phyloP scores from a whole-genome alignment of 2,329 filamentous ascomycete species.

The Fusarium sublunatum region DNA sequence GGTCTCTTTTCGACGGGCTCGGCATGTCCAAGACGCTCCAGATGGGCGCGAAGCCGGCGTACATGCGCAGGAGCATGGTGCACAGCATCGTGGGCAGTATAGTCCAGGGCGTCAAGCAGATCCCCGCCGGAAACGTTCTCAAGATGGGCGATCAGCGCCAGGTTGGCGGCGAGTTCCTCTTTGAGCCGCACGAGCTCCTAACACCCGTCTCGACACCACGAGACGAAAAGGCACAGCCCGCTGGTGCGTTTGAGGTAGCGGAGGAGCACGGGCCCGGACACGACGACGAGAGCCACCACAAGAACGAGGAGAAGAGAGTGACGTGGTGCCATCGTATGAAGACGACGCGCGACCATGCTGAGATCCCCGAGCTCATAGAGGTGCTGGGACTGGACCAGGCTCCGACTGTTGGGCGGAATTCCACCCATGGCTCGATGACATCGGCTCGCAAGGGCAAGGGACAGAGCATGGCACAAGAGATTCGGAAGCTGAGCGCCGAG shows the following conservation, averaged over 20 bases:
- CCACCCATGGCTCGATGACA: conserved; percentile 50
- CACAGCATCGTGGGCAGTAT: conserved; percentile 64
- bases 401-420: conserved; percentile 15
- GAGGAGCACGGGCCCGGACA: conserved; percentile 7
- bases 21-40: conserved; percentile 75
- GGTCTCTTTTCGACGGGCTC: conserved; percentile 72
- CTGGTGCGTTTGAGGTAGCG: conserved; percentile 37
- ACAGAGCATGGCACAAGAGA: conserved; percentile 61
- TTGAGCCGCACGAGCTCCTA: conserved; percentile 65
- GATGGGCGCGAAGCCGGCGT: conserved; percentile 70
- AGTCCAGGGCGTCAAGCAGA: conserved; percentile 68
- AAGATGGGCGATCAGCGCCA: conserved; percentile 75
- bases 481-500: conserved; percentile 57
- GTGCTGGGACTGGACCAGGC: conserved; percentile 66
- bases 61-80: conserved; percentile 68
- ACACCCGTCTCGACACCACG: conserved; percentile 60
- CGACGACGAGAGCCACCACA: conserved; percentile 16
- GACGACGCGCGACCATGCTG: conserved; percentile 80
- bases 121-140: conserved; percentile 67
- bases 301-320: conserved; percentile 67
- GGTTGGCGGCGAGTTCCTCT: conserved; percentile 83
- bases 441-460: conserved; percentile 65
- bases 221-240: conserved; percentile 47
- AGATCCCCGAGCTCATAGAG: conserved; percentile 73
- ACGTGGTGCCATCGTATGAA: conserved; percentile 87